Base-by-base conservation (phyloP, 139 green algal genomes). In the Haematococcus lacustris region DNA sequence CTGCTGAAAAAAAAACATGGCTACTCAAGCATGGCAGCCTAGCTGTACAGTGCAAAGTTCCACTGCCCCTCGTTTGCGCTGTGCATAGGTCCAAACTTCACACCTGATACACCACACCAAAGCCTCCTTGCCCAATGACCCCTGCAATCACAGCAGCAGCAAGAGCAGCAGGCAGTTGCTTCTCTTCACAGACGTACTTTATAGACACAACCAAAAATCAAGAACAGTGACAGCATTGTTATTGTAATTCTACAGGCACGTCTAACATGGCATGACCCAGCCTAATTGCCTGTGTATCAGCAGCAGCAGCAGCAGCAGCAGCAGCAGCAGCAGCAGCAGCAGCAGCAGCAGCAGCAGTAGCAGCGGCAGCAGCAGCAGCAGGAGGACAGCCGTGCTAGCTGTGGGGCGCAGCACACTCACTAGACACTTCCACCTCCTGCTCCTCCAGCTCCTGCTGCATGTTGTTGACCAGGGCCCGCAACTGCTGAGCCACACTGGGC, bases 71-170 rank as follows among this genome's bases (percentile, higher is more conserved):
- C n/a, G 47, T 21, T 21, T 13, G 47, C 13, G 21, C 53, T 35
- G 4, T 35, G 23, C 53, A n/a, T n/a, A n/a, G n/a, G n/a, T n/a
- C n/a, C n/a, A n/a, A 21, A 13, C 47, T 13, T 13, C 13, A 57
- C 53, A 64, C 53, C 33, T 73, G 47, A 33, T 72, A 72, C 3
- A 72, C 67, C 1, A 72, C 47, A 17, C 67, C 67, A 35, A 21
- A 34, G 28, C 47, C 47, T 1, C 67, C 67, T 2, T 50, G 67
- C 32, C 67, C 67, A 35, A 72, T 61, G 47, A 72, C 67, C n/a
- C 63, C 63, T 69, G 63, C 30, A 32, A 25, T 4, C n/a, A n/a
- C 7, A 17, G 21, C 7, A 41, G 13, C 9, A 32, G 30, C 53
- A 64, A 64, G 33, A 21, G 53, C 53, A 64, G 4, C n/a, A n/a